Evolutionary conservation across 2,329 filamentous ascomycete genomes (phyloP), one percentile per base, ranked within the genome.

Genomic region (Davidsoniella australis): DNA sequence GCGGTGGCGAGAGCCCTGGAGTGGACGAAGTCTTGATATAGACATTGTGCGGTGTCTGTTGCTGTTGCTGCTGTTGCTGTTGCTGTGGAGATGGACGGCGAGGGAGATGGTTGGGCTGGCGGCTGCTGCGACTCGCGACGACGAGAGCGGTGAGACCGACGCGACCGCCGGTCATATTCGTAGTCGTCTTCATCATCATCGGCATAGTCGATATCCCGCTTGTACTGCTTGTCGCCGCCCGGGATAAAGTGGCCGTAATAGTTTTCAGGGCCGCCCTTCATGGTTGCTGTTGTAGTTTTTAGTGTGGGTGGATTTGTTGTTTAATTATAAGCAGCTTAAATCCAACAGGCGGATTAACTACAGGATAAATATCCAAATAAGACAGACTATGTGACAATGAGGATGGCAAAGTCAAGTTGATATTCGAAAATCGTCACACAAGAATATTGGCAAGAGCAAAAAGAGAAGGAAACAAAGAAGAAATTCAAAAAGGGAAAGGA

Each of bases 11-110:
- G 18, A 43, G 45, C 2, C 49, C 49, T 8, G 49, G 49, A 9
- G 44, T 51, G 5, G 49, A 47, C 6, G 49, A 51, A 16, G 49
- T 45, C 33, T 51, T 51, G 40, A 51, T 47, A 33, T 43, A 48
- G 26, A 20, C 39, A 20, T 23, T 42, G 46, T 41, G 46, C 39
- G 41, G 14, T 36, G 12, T 40, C 14, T 14, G 26, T 2, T 26
- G 23, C 8, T 49, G 47, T 26, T 51, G 49, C 14, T 47, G 44
- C 39, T 46, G 39, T 10, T 41, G 48, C 7, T 40, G 37, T 41
- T 44, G 26, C 23, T 41, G 48, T 9, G 24, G 23, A 46, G 2
- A 46, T 10, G 26, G 23, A 17, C 4, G 18, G 10, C n/a, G n/a
- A 16, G 24, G 38, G 14, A 16, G 33, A 39, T 39, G 44, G 20